A percentile compares a stretch with the other conserved stretches of the same genome.
Conservation (phyloP, 257 asterid species). For the Fraxinus americana region DNA sequence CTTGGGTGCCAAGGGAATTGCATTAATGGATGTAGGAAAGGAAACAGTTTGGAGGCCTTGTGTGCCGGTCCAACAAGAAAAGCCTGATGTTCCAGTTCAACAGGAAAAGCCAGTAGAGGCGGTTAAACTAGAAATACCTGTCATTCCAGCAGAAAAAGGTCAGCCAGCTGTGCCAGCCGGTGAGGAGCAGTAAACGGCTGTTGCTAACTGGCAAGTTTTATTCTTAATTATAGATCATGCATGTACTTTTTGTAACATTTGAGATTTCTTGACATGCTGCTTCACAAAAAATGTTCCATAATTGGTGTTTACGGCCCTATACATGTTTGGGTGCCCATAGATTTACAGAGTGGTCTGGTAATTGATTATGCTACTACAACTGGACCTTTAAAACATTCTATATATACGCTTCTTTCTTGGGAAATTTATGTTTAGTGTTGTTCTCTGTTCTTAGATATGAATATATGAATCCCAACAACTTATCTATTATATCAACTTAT, state of each 20-base stretch:
- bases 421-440: neutral
- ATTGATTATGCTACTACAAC: neutral
- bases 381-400: neutral
- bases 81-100: constrained; percentile 2
- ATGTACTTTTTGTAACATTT: constrained; percentile 10
- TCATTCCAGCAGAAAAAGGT: constrained; percentile 18
- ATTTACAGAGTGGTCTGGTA: neutral
- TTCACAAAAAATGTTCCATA: neutral
- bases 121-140: constrained; percentile 15
- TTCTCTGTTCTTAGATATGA: neutral
- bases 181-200: constrained; percentile 6
- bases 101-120: constrained; percentile 6
- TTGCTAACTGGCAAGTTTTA: constrained; percentile 14
- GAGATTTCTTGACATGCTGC: neutral
- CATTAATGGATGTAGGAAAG: constrained; percentile 76
- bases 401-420: neutral
- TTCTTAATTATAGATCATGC: neutral
- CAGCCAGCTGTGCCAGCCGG: constrained; percentile 15
- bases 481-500: too few species aligned
- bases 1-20: constrained; percentile 68
- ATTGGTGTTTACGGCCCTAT: neutral
- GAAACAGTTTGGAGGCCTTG: constrained; percentile 93
- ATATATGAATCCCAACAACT: neutral
- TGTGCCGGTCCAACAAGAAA: constrained; percentile 42
- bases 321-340: neutral